These are phyloP conservation scores for Rhizophagus clarus DNA, from an alignment of 192 early-diverging fungal genomes.

Conservation along the genomic window DNA sequence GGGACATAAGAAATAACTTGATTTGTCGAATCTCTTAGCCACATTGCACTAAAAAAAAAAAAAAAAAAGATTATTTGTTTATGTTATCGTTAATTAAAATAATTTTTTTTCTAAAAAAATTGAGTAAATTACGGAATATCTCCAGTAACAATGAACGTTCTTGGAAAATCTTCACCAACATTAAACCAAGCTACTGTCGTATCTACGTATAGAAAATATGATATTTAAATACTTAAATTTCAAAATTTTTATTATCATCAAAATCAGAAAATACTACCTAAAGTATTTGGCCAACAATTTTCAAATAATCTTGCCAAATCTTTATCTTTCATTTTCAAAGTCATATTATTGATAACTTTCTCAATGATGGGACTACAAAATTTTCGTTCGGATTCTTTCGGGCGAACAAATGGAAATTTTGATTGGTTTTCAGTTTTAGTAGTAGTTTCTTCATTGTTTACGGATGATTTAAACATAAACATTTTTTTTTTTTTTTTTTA, in stretches of 20 bases:
- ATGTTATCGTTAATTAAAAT: no score
- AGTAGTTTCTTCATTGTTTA: no score
- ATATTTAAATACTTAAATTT: background rate
- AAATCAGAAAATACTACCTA: slow-evolving; percentile 22
- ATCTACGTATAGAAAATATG: slow-evolving; percentile 40
- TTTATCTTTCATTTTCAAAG: slow-evolving; percentile 45
- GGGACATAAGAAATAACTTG: slow-evolving; percentile 2
- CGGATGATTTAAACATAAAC: no score
- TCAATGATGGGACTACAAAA: slow-evolving; percentile 55
- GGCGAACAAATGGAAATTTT: background rate
- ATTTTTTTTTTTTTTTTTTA: no score
- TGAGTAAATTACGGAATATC: slow-evolving; percentile 51
- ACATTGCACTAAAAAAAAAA: slow-evolving; percentile 53
- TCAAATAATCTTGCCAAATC: slow-evolving; percentile 58
- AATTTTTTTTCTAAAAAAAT: no score
- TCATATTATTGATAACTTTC: slow-evolving; percentile 38
- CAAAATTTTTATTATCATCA: background rate
- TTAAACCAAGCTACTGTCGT: slow-evolving; percentile 66
- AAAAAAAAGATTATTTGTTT: background rate
- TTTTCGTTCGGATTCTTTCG: slow-evolving; percentile 40
- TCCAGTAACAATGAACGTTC: slow-evolving; percentile 70
- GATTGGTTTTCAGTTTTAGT: background rate
- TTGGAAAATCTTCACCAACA: slow-evolving; percentile 38
- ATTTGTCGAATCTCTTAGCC: slow-evolving; percentile 69
- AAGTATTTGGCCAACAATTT: slow-evolving; percentile 70